These are phyloP conservation scores for Termitomyces sp. DNA, from an alignment of 768 basidiomycete species.

Conservation along the genomic window DNA sequence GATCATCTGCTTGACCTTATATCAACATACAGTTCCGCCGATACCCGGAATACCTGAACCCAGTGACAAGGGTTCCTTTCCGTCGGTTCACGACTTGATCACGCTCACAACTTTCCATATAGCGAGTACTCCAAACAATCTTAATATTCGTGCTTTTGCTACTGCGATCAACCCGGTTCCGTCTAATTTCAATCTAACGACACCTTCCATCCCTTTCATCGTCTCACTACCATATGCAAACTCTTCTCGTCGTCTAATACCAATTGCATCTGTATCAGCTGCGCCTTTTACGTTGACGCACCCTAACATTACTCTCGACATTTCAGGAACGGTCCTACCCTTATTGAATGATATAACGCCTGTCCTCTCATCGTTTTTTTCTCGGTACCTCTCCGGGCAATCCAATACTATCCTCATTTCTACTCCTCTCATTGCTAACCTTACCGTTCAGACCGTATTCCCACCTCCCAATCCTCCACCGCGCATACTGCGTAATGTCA, in stretches of 20 bases:
- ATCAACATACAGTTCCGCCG: constrained; percentile 10
- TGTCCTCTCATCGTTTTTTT: constrained; percentile 55
- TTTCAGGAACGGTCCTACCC: constrained; percentile 55
- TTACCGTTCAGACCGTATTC: constrained; percentile 46
- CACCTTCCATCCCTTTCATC: constrained; percentile 57
- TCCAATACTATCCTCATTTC: constrained; percentile 54
- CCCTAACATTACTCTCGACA: constrained; percentile 57
- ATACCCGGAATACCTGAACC: constrained; percentile 64
- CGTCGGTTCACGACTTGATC: constrained; percentile 52
- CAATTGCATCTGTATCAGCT: constrained; percentile 50
- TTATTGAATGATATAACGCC: constrained; percentile 32
- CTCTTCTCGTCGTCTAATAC: constrained; percentile 20
- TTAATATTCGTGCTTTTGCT: constrained; percentile 47
- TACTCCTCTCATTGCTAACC: constrained; percentile 44
- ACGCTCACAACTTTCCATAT: constrained; percentile 52
- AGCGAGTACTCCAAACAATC: constrained; percentile 22
- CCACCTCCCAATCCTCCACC: constrained; percentile 64
- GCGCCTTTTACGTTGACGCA: constrained; percentile 55
- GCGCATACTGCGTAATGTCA: constrained; percentile 62
- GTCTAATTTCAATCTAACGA: constrained; percentile 37
- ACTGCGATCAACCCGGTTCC: constrained; percentile 56
- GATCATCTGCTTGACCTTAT: not conserved
- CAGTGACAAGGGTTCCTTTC: constrained; percentile 43
- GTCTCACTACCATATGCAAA: constrained; percentile 40
- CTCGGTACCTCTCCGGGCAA: constrained; percentile 54